Evolutionary conservation across 305 asterid species (phyloP).

Genomic region (Solanum hybrid): DNA sequence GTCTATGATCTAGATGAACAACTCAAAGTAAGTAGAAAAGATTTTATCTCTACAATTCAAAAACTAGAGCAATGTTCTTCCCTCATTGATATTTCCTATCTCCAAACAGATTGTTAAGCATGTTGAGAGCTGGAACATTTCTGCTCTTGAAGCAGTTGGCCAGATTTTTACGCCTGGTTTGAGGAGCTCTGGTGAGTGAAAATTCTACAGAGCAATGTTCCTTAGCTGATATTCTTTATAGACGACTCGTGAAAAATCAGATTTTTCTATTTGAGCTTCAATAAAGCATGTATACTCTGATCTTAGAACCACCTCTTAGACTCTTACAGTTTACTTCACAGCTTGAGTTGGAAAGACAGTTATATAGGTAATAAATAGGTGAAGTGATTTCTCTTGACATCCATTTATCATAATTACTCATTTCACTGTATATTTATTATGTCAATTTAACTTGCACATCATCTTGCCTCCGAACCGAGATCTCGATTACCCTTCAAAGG

Average conservation of each 20-base stretch:
- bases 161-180: conserved; percentile 59
- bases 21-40: conserved; percentile 29
- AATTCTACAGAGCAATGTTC: not conserved
- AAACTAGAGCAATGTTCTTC: not conserved
- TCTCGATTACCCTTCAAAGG: conserved; percentile 59
- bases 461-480: conserved; percentile 38
- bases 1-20: conserved; percentile 42
- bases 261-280: not conserved
- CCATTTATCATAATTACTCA: not conserved
- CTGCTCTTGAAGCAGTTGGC: conserved; percentile 62
- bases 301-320: not conserved
- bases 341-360: not conserved
- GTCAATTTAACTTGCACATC: not conserved
- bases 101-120: conserved; percentile 49
- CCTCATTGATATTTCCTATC: not conserved
- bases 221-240: not conserved
- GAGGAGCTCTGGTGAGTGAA: conserved; percentile 21
- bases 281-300: not conserved
- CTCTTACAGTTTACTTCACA: not conserved
- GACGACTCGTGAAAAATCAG: not conserved
- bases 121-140: conserved; percentile 63
- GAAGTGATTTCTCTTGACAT: not conserved
- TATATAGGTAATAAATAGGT: not conserved
- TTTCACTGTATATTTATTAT: not conserved
- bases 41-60: not conserved